Base-by-base conservation (phyloP, 805 yeast species). In the Schwanniomyces vanrijiae region DNA sequence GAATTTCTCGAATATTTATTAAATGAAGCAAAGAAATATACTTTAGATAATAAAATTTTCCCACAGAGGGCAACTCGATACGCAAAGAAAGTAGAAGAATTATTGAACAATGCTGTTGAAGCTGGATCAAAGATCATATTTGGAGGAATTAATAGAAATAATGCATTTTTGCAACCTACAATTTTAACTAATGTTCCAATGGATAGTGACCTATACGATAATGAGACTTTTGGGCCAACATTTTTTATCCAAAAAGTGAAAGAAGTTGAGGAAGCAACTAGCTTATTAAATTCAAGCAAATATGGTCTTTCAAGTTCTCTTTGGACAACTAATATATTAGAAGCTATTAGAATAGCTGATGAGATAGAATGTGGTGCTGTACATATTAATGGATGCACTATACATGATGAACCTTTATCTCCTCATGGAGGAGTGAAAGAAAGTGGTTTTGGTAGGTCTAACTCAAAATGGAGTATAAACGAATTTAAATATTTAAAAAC, bases 151-250 rank as follows among this genome's bases (percentile, higher is more conserved):
- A 31, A 14, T 6, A 43, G 38, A 14, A 34, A 19, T 13, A 29
- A 37, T 13, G 33, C 34, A 7, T 34, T 7, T 19, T 28, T 53
- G 5, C 29, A 37, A 1, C 72, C 74, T 1, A 42, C 60, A 6
- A 48, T 70, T 10, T 44, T 70, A 18, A 45, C 48, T 1, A 56
- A 56, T 25, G 62, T 70, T 11, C 46, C 60, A 20, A 46, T 46
- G 4, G 54, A 55, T 1, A 57, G 57, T 62, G 42, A 46, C 1
- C 46, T 69, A 10, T 53, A 44, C 39, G 25, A 45, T 20, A 54
- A 55, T 4, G 76, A 70, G 48, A 56, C 61, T 1, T 69, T 69
- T 55, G 75, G 73, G 1, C 74, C 75, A 1, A 64, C 69, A 10
- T 45, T 68, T 6, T 47, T 57, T 7, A 47, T 69, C 20, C 31